Evolutionary conservation across 805 yeast species (phyloP).

Genomic region (Priceomyces carsonii): DNA sequence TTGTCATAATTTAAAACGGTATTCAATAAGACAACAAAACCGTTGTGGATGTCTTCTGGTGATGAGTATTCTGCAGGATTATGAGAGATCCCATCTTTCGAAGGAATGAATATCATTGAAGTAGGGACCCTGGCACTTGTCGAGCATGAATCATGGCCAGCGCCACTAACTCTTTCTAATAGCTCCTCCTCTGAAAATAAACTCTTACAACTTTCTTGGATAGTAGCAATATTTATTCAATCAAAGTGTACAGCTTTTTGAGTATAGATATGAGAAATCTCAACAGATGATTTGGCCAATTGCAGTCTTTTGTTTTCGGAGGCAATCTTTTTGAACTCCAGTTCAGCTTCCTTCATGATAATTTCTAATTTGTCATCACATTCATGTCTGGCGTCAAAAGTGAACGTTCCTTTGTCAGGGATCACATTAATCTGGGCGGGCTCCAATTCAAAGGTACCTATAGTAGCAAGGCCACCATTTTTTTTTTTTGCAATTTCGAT

Average conservation of each 20-base stretch:
- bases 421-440: slow-evolving; percentile 69
- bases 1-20: slow-evolving; percentile 35
- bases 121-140: slow-evolving; percentile 61
- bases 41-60: slow-evolving; percentile 62
- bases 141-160: slow-evolving; percentile 72
- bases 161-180: slow-evolving; percentile 57
- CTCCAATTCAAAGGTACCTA: slow-evolving; percentile 56
- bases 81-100: slow-evolving; percentile 65
- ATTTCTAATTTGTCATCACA: slow-evolving; percentile 40
- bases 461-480: slow-evolving; percentile 55
- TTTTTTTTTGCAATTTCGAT: slow-evolving; percentile 54
- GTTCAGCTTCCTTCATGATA: too few species aligned
- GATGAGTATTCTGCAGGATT: slow-evolving; percentile 65
- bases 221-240: too few species aligned
- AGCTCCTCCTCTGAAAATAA: slow-evolving; percentile 39
- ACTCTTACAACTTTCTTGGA: too few species aligned
- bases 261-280: too few species aligned
- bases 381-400: slow-evolving; percentile 59
- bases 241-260: too few species aligned
- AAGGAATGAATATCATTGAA: slow-evolving; percentile 73
- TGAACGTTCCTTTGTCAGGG: slow-evolving; percentile 60
- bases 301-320: too few species aligned
- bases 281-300: too few species aligned
- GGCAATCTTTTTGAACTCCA: too few species aligned
- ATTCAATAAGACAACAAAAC: slow-evolving; percentile 56